These are phyloP conservation scores for Tetrahymena borealis DNA, from an alignment of 73 alveolate genomes.

Conservation along the genomic window DNA sequence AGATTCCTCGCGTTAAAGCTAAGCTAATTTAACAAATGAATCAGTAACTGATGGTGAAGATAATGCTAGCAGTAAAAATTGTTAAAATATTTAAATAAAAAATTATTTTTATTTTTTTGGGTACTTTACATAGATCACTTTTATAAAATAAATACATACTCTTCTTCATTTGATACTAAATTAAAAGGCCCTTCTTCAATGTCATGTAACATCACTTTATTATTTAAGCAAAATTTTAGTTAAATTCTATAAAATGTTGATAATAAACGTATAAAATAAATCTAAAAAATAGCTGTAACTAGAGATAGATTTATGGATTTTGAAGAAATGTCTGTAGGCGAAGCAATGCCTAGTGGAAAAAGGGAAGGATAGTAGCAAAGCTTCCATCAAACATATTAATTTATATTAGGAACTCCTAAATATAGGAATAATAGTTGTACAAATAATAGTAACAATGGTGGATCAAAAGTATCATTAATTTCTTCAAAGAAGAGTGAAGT, in stretches of 20 bases:
- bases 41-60: background rate
- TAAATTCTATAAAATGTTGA: background rate
- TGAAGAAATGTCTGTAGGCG: background rate
- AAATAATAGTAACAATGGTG: background rate
- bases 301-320: slow-evolving; percentile 1
- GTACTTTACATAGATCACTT: background rate
- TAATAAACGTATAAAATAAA: background rate
- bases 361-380: background rate
- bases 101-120: background rate
- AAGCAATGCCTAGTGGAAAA: background rate
- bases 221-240: background rate
- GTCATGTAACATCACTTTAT: background rate
- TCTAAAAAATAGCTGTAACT: background rate
- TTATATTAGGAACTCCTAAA: background rate
- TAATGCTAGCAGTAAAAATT: background rate
- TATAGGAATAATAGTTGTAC: background rate
- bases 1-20: background rate
- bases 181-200: background rate
- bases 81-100: background rate
- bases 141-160: background rate
- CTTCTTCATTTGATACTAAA: background rate
- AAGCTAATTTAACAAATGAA: background rate
- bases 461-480: background rate
- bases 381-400: background rate
- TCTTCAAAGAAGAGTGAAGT: background rate